phyloP scores from a whole-genome alignment of 495 filamentous ascomycete species.

The Hypoxylon fuscum region DNA sequence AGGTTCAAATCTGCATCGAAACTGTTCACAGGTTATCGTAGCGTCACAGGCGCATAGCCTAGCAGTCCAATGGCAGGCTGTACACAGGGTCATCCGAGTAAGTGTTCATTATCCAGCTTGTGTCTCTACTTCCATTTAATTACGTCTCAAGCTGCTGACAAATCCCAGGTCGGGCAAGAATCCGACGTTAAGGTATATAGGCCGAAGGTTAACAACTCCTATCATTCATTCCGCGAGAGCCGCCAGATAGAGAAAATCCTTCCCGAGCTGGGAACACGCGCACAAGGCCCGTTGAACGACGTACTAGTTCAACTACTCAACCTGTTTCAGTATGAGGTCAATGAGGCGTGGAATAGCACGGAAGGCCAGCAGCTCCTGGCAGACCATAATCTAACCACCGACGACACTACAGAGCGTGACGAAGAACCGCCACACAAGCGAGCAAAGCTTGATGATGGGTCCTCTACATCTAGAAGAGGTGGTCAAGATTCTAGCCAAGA shows the following conservation, averaged over 20 bases:
- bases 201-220: constrained; percentile 39
- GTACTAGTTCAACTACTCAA: constrained; percentile 35
- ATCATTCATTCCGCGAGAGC: constrained; percentile 37
- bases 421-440: constrained; percentile 6
- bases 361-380: constrained; percentile 25
- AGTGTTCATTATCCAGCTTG: not conserved
- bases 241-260: constrained; percentile 41
- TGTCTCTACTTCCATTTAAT: not conserved
- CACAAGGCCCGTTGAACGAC: constrained; percentile 28
- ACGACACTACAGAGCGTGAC: not conserved
- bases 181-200: constrained; percentile 36
- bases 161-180: constrained; percentile 37
- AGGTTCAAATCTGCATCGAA: constrained; percentile 41
- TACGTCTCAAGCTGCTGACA: constrained; percentile 16
- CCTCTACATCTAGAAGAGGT: not conserved
- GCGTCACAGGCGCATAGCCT: constrained; percentile 37
- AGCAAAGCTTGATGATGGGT: not conserved
- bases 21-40: constrained; percentile 34
- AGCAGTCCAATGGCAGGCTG: constrained; percentile 35
- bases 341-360: constrained; percentile 27
- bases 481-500: constrained; percentile 11
- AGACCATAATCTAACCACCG: constrained; percentile 17
- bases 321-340: constrained; percentile 36
- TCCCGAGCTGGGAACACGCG: constrained; percentile 36
- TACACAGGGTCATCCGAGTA: constrained; percentile 42